A percentile compares a stretch with the other conserved stretches of the same genome.
Evolutionary conservation across 2,329 filamentous ascomycete species (phyloP).

Genomic region (Metarhizium anisopliae): DNA sequence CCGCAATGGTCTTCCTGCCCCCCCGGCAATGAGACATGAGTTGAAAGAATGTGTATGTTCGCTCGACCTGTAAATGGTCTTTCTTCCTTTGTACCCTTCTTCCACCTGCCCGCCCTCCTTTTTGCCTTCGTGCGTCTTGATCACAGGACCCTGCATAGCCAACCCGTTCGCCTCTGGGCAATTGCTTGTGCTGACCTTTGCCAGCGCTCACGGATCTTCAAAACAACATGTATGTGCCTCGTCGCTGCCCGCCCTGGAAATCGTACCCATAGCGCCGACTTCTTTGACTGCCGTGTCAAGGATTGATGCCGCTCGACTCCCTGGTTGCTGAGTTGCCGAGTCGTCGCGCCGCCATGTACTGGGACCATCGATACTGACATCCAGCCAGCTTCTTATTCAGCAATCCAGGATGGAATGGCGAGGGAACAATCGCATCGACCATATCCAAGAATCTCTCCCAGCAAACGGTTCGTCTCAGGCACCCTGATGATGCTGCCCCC

Average conservation of each 20-base stretch:
- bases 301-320: background rate
- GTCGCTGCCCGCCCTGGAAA: background rate
- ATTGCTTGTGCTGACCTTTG: constrained; percentile 4
- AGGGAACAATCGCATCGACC: constrained; percentile 40
- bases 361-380: constrained; percentile 5
- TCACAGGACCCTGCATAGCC: background rate
- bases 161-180: background rate
- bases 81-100: background rate
- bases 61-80: constrained; percentile 4
- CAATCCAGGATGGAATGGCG: constrained; percentile 46
- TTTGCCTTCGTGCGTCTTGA: background rate
- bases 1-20: constrained; percentile 23
- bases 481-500: background rate
- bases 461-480: constrained; percentile 37
- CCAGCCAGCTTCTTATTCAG: constrained; percentile 46
- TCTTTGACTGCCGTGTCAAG: background rate
- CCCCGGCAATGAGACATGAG: constrained; percentile 27
- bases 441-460: constrained; percentile 49
- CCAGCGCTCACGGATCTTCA: constrained; percentile 39
- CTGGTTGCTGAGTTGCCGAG: background rate
- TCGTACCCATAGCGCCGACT: background rate
- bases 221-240: constrained; percentile 38
- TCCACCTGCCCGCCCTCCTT: background rate
- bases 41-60: constrained; percentile 34
- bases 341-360: background rate